Evolutionary conservation across 2,329 filamentous ascomycete species (phyloP), one percentile per base, ranked within the genome.

Genomic region (Clarireedia homoeocarpa): DNA sequence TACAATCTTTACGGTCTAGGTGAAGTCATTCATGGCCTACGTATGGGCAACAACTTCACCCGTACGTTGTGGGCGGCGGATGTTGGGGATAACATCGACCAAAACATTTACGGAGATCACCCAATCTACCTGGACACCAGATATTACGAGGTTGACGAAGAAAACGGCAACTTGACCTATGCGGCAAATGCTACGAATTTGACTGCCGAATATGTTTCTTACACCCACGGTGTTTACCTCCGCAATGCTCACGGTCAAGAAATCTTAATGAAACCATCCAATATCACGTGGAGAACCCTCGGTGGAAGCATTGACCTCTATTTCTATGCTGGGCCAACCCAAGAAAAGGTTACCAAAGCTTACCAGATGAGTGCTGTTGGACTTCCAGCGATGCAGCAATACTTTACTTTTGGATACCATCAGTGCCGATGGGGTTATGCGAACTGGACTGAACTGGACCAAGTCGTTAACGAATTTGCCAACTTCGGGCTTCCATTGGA

Each of bases 361-460:
- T 94, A 92, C 67, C 84, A 88, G 60, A 70, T 73, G 56, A 83
- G 79, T 53, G 80, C 84, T 1, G 75, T 85, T 51, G 88, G 89
- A 0, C 73, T 88, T 5, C 88, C 89, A 1, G 84, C 84, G 0
- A 84, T 92, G 82, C 86, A 91, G 66, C 84, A 88, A 62, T 94
- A 94, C 72, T 92, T 83, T 77, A 83, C 85, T 0, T 82, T 95
- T 58, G 90, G 90, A 0, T 92, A 80, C 67, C 89, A 95, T 62
- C 89, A 95, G 68, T 92, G 88, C 64, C 79, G 88, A 58, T 94
- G 89, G 84, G 89, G 89, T 0, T 94, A 94, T 68, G 73, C 78
- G 40, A 89, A 88, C 64, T 90, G 86, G 82, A 79, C 81, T 1
- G 76, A 82, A 27, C 66, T 89, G 3, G 78, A 85, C 60, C 79